Conservation (phyloP, 1,139 yeast genomes). For the Yamadazyma spencermartinsiae region DNA sequence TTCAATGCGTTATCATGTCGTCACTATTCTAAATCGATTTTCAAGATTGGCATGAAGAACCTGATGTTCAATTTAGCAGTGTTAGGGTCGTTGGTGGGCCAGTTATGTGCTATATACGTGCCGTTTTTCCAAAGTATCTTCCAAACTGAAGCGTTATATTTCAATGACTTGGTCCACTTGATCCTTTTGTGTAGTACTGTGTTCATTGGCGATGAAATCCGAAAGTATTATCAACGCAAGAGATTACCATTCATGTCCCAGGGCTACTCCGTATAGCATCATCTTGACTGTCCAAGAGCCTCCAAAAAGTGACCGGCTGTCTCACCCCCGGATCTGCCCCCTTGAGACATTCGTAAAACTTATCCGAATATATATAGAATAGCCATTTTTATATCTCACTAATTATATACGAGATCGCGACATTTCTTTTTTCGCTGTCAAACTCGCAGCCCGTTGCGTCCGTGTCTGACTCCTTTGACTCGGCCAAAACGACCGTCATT, state of each 20-base stretch:
- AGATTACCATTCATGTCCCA: constrained; percentile 14
- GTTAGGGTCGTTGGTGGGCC: constrained; percentile 87
- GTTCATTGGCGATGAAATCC: constrained; percentile 78
- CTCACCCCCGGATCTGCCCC: too few relatives aligned
- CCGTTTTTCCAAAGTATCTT: constrained; percentile 90
- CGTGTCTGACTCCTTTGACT: neutral
- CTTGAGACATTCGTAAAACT: too few relatives aligned
- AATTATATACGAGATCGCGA: too few relatives aligned
- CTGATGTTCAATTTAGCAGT: constrained; percentile 93
- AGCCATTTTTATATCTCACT: neutral
- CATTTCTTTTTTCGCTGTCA: neutral
- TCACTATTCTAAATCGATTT: constrained; percentile 77
- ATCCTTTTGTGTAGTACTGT: constrained; percentile 71
- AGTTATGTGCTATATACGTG: constrained; percentile 85
- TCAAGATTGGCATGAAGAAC: constrained; percentile 74
- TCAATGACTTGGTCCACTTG: constrained; percentile 68
- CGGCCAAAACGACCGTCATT: neutral
- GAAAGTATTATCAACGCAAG: constrained; percentile 44
- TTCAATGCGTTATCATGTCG: constrained; percentile 94
- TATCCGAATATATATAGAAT: neutral
- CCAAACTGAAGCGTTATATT: constrained; percentile 85
- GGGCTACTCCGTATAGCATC: constrained; percentile 3
- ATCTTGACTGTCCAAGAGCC: too few relatives aligned
- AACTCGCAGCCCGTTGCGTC: too few relatives aligned
- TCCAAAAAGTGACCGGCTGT: too few relatives aligned